These are phyloP conservation scores for Atalantia buxifolia DNA, from an alignment of 345 rosid genomes.

Conservation along the genomic window DNA sequence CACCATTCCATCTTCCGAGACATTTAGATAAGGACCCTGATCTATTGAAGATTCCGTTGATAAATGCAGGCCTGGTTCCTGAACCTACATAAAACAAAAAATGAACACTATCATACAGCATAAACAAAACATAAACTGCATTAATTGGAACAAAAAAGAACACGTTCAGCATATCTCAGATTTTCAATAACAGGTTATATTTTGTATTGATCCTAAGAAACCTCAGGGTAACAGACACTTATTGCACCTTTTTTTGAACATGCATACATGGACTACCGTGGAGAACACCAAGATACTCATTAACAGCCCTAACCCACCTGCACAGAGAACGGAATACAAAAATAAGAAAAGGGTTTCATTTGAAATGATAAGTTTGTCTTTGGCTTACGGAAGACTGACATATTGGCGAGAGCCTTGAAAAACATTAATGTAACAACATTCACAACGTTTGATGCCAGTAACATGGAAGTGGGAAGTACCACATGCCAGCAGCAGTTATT, in stretches of 20 bases:
- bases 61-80: conserved; percentile 19
- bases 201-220: neutral
- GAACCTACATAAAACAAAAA: conserved; percentile 29
- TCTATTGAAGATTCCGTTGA: conserved; percentile 50
- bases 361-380: neutral
- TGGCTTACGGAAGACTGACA: neutral
- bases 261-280: conserved; percentile 67
- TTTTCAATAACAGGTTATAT: neutral
- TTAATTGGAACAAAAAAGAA: neutral
- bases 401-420: neutral
- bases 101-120: neutral
- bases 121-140: neutral
- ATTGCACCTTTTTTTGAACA: conserved; percentile 45
- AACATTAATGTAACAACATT: neutral
- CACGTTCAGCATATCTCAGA: neutral
- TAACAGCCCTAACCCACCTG: conserved; percentile 92
- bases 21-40: conserved; percentile 63
- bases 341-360: neutral
- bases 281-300: conserved; percentile 67
- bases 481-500: conserved; percentile 54
- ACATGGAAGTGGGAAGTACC: conserved; percentile 37
- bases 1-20: conserved; percentile 63
- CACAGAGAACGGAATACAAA: conserved; percentile 8
- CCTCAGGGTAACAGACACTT: neutral
- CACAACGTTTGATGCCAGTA: neutral